Evolutionary conservation across 164 flowering plant genomes (phyloP).

Genomic region (Berberis vulgaris): DNA sequence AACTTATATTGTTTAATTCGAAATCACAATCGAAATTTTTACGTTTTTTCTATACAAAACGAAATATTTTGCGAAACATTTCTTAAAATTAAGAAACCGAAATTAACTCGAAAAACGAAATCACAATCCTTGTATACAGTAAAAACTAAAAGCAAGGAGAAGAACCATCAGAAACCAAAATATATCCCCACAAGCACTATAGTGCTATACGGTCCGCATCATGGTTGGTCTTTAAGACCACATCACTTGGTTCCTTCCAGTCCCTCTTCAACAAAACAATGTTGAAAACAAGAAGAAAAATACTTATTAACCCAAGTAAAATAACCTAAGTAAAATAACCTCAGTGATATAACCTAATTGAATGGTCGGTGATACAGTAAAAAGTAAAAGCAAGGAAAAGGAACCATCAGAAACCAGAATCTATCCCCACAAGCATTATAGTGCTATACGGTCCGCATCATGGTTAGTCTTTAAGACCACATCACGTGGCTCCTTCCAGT

Average conservation of each 20-base stretch:
- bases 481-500: neutral
- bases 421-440: conserved; percentile 4
- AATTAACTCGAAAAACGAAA: too few relatives aligned
- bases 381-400: neutral
- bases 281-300: neutral
- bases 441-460: conserved; percentile 2
- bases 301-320: neutral
- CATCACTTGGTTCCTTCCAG: conserved; percentile 4
- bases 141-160: neutral
- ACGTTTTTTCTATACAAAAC: too few relatives aligned
- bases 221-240: conserved; percentile 7
- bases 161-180: conserved; percentile 6
- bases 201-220: conserved; percentile 4
- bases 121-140: too few relatives aligned
- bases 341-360: too few relatives aligned
- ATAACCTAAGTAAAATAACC: too few relatives aligned
- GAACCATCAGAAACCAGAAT: conserved; percentile 5
- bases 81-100: too few relatives aligned
- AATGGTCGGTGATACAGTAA: neutral
- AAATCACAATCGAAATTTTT: too few relatives aligned
- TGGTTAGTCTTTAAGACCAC: conserved; percentile 7
- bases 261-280: neutral
- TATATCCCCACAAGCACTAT: conserved; percentile 3
- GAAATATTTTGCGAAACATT: too few relatives aligned
- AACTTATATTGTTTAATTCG: too few relatives aligned